These are phyloP conservation scores for Vicia sativa DNA, from an alignment of 306 rosid species.

Conservation along the genomic window DNA sequence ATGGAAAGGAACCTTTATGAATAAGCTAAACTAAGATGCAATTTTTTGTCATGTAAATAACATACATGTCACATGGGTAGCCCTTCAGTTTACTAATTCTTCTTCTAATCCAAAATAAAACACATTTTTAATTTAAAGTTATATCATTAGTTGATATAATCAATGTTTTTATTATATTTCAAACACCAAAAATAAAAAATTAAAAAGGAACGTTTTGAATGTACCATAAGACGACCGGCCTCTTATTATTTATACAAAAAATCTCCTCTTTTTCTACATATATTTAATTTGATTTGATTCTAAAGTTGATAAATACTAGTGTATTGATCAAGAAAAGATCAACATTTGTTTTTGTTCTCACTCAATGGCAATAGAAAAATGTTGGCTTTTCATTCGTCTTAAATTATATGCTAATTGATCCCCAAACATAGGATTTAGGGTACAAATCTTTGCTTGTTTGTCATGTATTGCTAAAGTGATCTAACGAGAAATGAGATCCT, in stretches of 20 bases:
- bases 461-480: background rate
- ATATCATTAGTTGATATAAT: background rate
- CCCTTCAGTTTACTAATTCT: conserved; percentile 42
- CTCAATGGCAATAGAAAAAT: conserved; percentile 4
- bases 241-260: conserved; percentile 16
- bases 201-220: conserved; percentile 19
- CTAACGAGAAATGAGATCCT: background rate
- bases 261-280: background rate
- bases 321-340: background rate
- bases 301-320: background rate
- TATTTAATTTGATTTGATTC: background rate
- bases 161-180: background rate
- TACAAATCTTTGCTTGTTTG: no score
- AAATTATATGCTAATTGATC: background rate
- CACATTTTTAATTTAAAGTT: conserved; percentile 4
- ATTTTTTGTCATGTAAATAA: conserved; percentile 53
- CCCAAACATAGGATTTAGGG: no score
- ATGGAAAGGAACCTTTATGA: conserved; percentile 36
- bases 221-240: conserved; percentile 19
- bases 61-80: conserved; percentile 73
- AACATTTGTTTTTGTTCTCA: background rate
- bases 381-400: conserved; percentile 23
- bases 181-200: no score
- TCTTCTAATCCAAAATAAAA: conserved; percentile 49
- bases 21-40: conserved; percentile 50